Evolutionary conservation across 1,284 basidiomycete genomes (phyloP), one percentile per base, ranked within the genome.

Genomic region (Cutaneotrichosporon sp.): DNA sequence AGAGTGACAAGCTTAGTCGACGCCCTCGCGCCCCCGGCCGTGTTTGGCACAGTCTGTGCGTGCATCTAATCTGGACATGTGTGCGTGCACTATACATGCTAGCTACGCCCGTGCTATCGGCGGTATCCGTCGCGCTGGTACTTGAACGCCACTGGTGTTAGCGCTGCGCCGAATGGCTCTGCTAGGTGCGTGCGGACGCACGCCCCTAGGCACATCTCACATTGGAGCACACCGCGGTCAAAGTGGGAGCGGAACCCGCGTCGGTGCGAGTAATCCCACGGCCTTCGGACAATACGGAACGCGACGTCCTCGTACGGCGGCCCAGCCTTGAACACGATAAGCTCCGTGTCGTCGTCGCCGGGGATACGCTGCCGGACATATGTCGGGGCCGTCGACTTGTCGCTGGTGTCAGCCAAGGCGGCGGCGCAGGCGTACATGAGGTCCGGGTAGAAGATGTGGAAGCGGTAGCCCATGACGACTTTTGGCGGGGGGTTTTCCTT

Each of bases 231-330:
- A n/a, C 80, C 80, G 35, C 80, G 70, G 58, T 81, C 80, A 63
- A 81, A 82, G 35, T 77, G 77, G 58, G 76, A 77, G 54, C 79
- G 67, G 70, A 81, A 82, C 0, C 81, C 81, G 34, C 77, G 69
- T 39, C 66, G 54, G 55, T 98, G 94, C 48, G 90, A 92, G 74
- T 90, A 94, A 69, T 98, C 96, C 96, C 96, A 98, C 73, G 94
- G 92, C 52, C 89, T 82, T 66, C 97, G 91, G 50, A 99, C 94
- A 62, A 99, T 96, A 53, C 91, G 82, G 79, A 99, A 99, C 15
- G 93, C 96, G 59, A 98, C 92, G 68, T 98, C 96, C 76, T 98
- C 96, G 70, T 98, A 98, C 1, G 96, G 96, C 46, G 96, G 96
- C 15, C 96, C 96, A 15, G 96, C 92, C 61, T 84, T 90, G 77